Conservation (phyloP, 148 eudicot genomes). For the Suaeda aralocaspica region DNA sequence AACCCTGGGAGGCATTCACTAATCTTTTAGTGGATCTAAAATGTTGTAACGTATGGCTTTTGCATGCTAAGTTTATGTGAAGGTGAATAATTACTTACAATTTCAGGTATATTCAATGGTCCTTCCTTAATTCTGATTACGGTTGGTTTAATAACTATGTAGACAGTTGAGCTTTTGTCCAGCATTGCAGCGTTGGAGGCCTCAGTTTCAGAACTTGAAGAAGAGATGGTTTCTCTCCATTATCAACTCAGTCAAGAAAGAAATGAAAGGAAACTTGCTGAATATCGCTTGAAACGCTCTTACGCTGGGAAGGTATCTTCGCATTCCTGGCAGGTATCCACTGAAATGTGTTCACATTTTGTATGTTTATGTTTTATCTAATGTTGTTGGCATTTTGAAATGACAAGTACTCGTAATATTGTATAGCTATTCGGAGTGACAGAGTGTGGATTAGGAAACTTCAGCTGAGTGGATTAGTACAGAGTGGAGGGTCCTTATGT, state of each 20-base stretch:
- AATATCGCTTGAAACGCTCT: constrained; percentile 28
- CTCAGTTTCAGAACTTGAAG: constrained; percentile 29
- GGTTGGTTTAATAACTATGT: constrained; percentile 18
- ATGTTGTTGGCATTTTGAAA: background rate
- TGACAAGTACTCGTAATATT: background rate
- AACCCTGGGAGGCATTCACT: background rate
- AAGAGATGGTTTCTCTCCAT: constrained; percentile 33
- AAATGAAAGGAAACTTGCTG: constrained; percentile 34
- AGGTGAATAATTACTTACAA: background rate
- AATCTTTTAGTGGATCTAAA: no score
- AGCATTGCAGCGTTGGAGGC: constrained; percentile 29
- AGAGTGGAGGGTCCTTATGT: background rate
- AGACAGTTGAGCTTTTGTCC: constrained; percentile 32
- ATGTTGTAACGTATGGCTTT: constrained; percentile 5
- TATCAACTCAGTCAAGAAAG: constrained; percentile 37
- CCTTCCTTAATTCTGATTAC: constrained; percentile 12
- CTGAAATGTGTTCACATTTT: background rate
- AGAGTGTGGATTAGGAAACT: background rate
- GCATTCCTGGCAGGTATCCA: constrained; percentile 24
- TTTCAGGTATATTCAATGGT: background rate
- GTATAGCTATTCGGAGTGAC: background rate
- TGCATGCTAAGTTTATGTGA: background rate
- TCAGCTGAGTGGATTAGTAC: background rate
- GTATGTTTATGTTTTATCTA: background rate
- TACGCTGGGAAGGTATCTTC: constrained; percentile 26